Conservation (phyloP, 2,329 filamentous ascomycete genomes). For the Emmonsia crescens region DNA sequence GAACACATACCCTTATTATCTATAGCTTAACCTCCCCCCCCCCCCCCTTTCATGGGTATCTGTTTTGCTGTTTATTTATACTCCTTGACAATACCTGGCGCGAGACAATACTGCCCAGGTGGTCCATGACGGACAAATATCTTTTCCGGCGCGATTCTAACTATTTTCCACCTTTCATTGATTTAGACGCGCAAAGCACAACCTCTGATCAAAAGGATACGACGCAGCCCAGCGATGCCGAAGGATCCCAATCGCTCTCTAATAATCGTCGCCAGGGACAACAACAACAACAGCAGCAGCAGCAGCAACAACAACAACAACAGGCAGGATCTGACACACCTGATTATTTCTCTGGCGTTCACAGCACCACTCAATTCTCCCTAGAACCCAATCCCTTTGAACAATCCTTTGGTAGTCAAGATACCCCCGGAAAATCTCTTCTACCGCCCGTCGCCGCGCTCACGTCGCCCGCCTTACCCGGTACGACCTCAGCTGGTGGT, state of each 20-base stretch:
- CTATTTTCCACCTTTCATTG: background rate
- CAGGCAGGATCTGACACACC: conserved; percentile 44
- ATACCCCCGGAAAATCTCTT: conserved; percentile 73
- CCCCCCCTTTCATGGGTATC: background rate
- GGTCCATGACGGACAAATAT: background rate
- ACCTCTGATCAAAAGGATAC: conserved; percentile 1
- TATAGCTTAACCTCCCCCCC: too few species aligned
- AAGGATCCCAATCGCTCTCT: conserved; percentile 10
- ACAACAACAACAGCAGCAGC: conserved; percentile 43
- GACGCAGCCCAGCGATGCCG: conserved; percentile 27
- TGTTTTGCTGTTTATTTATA: background rate
- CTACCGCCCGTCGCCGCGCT: conserved; percentile 82
- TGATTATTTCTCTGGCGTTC: conserved; percentile 58
- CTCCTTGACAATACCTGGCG: background rate
- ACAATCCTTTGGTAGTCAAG: conserved; percentile 69
- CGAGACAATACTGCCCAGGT: background rate
- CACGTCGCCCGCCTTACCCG: conserved; percentile 79
- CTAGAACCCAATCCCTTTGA: conserved; percentile 93
- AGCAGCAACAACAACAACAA: conserved; percentile 43
- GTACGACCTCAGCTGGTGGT: conserved; percentile 55
- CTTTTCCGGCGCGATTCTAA: background rate
- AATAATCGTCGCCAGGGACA: conserved; percentile 4
- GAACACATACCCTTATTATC: background rate
- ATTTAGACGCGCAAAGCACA: conserved; percentile 1
- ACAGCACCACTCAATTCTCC: conserved; percentile 40